phyloP scores from a whole-genome alignment of 2,329 filamentous ascomycete genomes.

The Xylariaceae sp. region DNA sequence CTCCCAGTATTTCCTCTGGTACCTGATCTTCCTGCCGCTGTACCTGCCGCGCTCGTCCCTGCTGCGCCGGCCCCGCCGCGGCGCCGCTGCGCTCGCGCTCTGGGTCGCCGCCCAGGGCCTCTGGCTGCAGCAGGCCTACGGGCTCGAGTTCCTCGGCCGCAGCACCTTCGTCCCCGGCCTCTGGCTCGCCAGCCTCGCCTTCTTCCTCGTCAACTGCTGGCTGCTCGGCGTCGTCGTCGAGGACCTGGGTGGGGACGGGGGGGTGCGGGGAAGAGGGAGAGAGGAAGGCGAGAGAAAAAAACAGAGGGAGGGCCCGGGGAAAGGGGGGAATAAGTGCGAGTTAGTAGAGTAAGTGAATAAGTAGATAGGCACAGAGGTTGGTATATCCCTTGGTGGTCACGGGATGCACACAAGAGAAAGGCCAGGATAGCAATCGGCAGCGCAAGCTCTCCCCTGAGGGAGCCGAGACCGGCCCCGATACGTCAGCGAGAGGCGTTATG shows the following conservation, averaged over 20 bases:
- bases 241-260: slow-evolving; percentile 45
- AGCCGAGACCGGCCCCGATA: too few species aligned
- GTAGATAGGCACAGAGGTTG: too few species aligned
- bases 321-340: too few species aligned
- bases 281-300: too few species aligned
- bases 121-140: slow-evolving; percentile 70
- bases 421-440: too few species aligned
- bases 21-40: slow-evolving; percentile 85
- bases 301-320: too few species aligned
- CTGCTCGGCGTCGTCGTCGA: slow-evolving; percentile 72
- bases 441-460: too few species aligned
- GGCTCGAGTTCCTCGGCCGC: slow-evolving; percentile 69
- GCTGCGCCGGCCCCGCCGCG: slow-evolving; percentile 50
- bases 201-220: slow-evolving; percentile 83
- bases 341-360: too few species aligned
- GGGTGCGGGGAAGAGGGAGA: neutral
- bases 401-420: too few species aligned
- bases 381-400: too few species aligned
- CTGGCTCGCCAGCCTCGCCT: slow-evolving; percentile 65
- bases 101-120: slow-evolving; percentile 72
- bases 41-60: slow-evolving; percentile 79
- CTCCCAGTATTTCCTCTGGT: slow-evolving; percentile 96
- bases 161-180: slow-evolving; percentile 83
- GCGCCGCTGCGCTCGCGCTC: slow-evolving; percentile 55
- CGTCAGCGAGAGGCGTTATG: too few species aligned